Conservation (phyloP, 139 green algal species). For the Picochlorum sp. region DNA sequence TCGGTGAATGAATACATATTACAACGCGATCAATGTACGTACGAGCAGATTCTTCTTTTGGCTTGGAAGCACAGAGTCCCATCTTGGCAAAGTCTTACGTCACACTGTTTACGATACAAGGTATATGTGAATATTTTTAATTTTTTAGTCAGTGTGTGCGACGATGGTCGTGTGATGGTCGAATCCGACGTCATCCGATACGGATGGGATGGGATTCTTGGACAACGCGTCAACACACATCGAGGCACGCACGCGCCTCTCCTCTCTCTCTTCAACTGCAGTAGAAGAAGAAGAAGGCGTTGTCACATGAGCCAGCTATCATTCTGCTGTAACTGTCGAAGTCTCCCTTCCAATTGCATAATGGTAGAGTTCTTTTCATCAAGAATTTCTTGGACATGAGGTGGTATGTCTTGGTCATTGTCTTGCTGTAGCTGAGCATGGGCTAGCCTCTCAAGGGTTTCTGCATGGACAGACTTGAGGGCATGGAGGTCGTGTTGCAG, state of each 20-base stretch:
- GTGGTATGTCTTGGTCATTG: too few relatives aligned
- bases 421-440: neutral
- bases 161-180: too few relatives aligned
- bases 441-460: neutral
- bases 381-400: neutral
- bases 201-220: too few relatives aligned
- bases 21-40: neutral
- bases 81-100: neutral
- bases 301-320: neutral
- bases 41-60: neutral
- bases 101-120: too few relatives aligned
- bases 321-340: neutral
- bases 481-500: neutral
- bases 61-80: neutral
- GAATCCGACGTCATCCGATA: too few relatives aligned
- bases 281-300: neutral
- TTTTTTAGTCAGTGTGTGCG: too few relatives aligned
- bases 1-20: too few relatives aligned
- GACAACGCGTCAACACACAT: too few relatives aligned
- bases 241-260: too few relatives aligned
- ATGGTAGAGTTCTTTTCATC: neutral
- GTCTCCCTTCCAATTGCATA: constrained; percentile 3
- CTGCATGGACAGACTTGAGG: neutral
- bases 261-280: neutral
- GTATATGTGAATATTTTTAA: too few relatives aligned